A percentile compares a stretch with the other conserved stretches of the same genome.
Evolutionary conservation across 768 basidiomycete species (phyloP).

Genomic region (Xerocomus brunneocitrinus): DNA sequence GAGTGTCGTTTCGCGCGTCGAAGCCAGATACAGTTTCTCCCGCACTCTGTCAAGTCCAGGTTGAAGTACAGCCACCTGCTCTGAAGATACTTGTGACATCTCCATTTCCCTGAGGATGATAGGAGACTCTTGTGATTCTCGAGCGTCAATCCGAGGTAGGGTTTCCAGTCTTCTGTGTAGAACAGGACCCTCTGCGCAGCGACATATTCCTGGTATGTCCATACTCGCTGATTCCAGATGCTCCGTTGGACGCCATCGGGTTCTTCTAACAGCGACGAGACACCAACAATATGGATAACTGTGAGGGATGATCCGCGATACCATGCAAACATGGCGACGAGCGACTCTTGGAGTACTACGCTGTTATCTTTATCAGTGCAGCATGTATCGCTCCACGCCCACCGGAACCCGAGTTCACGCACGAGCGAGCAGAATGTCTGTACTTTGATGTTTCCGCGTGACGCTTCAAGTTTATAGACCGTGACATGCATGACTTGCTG

Average conservation of each 20-base stretch:
- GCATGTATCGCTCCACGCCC: slow-evolving; percentile 18
- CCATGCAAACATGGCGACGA: slow-evolving; percentile 16
- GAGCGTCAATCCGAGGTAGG: background rate
- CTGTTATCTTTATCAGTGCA: slow-evolving; percentile 1
- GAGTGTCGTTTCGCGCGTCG: too few relatives aligned
- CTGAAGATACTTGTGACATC: background rate
- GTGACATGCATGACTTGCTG: slow-evolving; percentile 1
- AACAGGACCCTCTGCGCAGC: too few relatives aligned
- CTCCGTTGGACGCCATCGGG: background rate
- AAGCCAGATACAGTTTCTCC: slow-evolving; percentile 10
- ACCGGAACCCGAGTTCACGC: slow-evolving; percentile 2
- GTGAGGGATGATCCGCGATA: slow-evolving; percentile 7
- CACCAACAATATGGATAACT: slow-evolving; percentile 7
- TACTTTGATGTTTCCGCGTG: slow-evolving; percentile 7
- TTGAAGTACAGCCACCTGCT: background rate
- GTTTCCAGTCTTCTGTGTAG: too few relatives aligned
- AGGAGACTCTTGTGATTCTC: background rate
- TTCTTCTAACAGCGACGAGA: background rate
- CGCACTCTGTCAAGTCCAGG: slow-evolving; percentile 12
- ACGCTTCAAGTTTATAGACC: background rate
- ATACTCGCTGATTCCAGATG: too few relatives aligned
- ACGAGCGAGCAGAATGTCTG: background rate
- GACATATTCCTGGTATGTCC: too few relatives aligned
- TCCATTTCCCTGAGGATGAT: background rate
- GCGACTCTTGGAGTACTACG: slow-evolving; percentile 8